A percentile compares a stretch with the other conserved stretches of the same genome.
phyloP scores from a whole-genome alignment of 176 grass and related monocot species.

The Cymbopogon citratus region DNA sequence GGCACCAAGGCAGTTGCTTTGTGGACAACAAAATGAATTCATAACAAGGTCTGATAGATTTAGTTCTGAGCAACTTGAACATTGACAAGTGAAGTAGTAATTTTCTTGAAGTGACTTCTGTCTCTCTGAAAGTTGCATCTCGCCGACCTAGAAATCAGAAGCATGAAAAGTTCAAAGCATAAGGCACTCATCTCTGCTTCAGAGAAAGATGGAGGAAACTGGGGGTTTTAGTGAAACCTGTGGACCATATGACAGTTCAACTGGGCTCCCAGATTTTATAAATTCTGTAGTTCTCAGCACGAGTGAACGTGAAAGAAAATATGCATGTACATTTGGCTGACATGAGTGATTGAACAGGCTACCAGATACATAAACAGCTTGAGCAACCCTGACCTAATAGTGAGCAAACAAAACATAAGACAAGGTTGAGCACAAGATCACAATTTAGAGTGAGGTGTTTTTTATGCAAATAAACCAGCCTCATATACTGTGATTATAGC shows the following conservation, averaged over 20 bases:
- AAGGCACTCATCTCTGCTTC: not conserved
- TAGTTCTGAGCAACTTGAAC: constrained; percentile 74
- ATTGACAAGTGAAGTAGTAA: constrained; percentile 74
- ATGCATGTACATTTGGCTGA: constrained; percentile 63
- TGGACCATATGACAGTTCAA: constrained; percentile 92
- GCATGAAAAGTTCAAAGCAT: not conserved
- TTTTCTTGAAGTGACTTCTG: constrained; percentile 70
- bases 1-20: constrained; percentile 59
- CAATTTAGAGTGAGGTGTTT: not conserved
- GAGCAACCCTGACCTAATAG: constrained; percentile 69
- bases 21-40: constrained; percentile 64
- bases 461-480: not conserved
- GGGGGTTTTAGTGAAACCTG: constrained; percentile 42
- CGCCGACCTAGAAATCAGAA: constrained; percentile 56
- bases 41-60: constrained; percentile 81
- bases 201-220: not conserved
- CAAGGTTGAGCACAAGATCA: constrained; percentile 15
- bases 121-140: constrained; percentile 66
- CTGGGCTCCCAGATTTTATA: constrained; percentile 59
- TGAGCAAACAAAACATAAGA: constrained; percentile 28
- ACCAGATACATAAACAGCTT: constrained; percentile 79
- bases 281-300: constrained; percentile 64
- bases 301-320: constrained; percentile 84
- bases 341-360: constrained; percentile 96
- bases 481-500: not conserved